phyloP scores from a whole-genome alignment of 2,329 filamentous ascomycete species.

The Apiospora malaysiana region DNA sequence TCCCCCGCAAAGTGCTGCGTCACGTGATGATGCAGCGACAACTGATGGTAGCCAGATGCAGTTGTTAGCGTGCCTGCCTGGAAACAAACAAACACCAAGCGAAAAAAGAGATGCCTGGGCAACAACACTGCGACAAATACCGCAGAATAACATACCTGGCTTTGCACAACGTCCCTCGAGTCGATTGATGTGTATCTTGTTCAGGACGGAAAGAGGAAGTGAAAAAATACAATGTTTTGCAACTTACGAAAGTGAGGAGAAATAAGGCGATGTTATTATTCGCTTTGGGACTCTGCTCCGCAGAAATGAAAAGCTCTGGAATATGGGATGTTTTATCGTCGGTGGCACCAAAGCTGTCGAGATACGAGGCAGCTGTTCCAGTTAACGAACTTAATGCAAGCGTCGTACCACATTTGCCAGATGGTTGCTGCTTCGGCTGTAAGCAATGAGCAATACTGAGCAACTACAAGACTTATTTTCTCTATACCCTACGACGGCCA shows the following conservation, averaged over 20 bases:
- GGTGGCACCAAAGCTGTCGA: not conserved
- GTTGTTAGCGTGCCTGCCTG: constrained; percentile 2
- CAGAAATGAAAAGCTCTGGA: not conserved
- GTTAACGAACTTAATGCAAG: not conserved
- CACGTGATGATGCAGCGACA: not conserved
- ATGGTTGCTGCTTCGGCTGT: not conserved
- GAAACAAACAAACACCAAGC: not conserved
- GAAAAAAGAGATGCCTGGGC: not conserved
- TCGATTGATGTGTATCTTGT: not conserved
- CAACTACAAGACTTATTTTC: not conserved
- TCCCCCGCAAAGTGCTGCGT: not conserved
- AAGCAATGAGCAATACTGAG: not conserved
- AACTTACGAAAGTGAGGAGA: not conserved
- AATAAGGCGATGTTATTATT: not conserved
- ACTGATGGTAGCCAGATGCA: not conserved
- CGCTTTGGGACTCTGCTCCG: not conserved
- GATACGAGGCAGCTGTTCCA: not conserved
- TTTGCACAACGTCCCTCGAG: not conserved
- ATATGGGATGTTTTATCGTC: not conserved
- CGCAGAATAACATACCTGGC: not conserved
- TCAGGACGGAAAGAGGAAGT: not conserved
- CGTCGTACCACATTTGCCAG: not conserved
- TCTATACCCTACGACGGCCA: constrained; percentile 33
- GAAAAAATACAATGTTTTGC: not conserved
- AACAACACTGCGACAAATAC: too few relatives aligned